Percentiles rank a stretch among this genome's conserved stretches.
Evolutionary conservation across 192 early-diverging fungal species (phyloP).

Genomic region (Rhizoclosmatium sp.): DNA sequence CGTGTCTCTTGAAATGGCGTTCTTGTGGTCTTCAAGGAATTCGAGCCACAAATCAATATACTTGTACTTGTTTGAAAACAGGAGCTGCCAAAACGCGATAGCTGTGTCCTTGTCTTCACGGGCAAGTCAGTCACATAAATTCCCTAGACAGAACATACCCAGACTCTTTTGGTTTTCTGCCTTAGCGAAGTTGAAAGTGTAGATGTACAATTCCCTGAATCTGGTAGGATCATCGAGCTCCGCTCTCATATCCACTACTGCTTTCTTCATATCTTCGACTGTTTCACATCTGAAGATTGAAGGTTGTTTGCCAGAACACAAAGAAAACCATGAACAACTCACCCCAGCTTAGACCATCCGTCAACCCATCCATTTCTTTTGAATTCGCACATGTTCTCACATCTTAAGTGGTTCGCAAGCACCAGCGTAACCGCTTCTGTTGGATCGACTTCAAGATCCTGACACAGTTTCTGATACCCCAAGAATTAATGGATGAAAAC

Average conservation of each 20-base stretch:
- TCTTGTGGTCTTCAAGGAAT: constrained; percentile 75
- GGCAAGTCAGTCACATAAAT: neutral
- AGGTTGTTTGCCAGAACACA: neutral
- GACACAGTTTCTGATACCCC: constrained; percentile 56
- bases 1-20: constrained; percentile 83
- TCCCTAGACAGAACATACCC: constrained; percentile 48
- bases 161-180: constrained; percentile 78
- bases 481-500: neutral
- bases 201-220: constrained; percentile 78
- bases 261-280: constrained; percentile 67
- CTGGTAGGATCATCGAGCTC: constrained; percentile 61
- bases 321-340: constrained; percentile 4
- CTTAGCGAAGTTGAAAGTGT: constrained; percentile 78
- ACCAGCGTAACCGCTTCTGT: constrained; percentile 76
- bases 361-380: constrained; percentile 72
- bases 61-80: constrained; percentile 66
- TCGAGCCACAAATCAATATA: constrained; percentile 74
- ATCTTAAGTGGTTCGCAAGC: constrained; percentile 72
- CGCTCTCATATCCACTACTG: constrained; percentile 57
- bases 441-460: constrained; percentile 77
- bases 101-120: constrained; percentile 75
- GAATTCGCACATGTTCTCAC: constrained; percentile 80
- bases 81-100: constrained; percentile 75
- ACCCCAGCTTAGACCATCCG: constrained; percentile 74
- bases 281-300: constrained; percentile 59